Evolutionary conservation across 805 yeast species (phyloP).

Genomic region (Candida fluviatilis): DNA sequence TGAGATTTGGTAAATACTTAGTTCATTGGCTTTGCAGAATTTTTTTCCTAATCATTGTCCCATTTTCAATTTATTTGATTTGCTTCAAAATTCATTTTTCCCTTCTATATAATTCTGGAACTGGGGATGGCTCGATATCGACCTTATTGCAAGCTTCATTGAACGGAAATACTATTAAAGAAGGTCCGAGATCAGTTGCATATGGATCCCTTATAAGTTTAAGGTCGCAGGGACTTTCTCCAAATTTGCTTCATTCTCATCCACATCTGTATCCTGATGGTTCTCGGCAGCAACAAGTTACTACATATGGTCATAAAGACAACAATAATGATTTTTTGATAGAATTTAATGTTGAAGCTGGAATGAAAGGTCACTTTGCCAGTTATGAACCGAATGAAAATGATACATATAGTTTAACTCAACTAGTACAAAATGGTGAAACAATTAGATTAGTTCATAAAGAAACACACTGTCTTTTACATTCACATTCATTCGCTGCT

Average conservation of each 20-base stretch:
- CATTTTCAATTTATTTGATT: conserved; percentile 61
- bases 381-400: conserved; percentile 22
- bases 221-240: conserved; percentile 67
- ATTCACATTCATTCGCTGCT: conserved; percentile 77
- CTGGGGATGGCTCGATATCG: conserved; percentile 90
- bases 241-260: conserved; percentile 85
- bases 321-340: conserved; percentile 78
- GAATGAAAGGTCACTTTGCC: conserved; percentile 23
- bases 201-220: conserved; percentile 60
- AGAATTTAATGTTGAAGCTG: conserved; percentile 49
- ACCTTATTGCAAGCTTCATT: conserved; percentile 87
- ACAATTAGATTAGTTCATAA: conserved; percentile 69
- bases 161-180: conserved; percentile 56
- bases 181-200: conserved; percentile 66
- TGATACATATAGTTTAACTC: conserved; percentile 6
- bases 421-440: conserved; percentile 54
- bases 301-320: conserved; percentile 89
- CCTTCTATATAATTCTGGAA: conserved; percentile 73
- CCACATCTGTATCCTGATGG: conserved; percentile 84
- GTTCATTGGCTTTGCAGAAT: conserved; percentile 74
- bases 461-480: conserved; percentile 68
- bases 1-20: conserved; percentile 26
- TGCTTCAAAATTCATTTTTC: conserved; percentile 81
- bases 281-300: conserved; percentile 89
- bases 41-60: conserved; percentile 62